These are phyloP conservation scores for Trametes cinnabarina DNA, from an alignment of 768 basidiomycete genomes.

Conservation along the genomic window DNA sequence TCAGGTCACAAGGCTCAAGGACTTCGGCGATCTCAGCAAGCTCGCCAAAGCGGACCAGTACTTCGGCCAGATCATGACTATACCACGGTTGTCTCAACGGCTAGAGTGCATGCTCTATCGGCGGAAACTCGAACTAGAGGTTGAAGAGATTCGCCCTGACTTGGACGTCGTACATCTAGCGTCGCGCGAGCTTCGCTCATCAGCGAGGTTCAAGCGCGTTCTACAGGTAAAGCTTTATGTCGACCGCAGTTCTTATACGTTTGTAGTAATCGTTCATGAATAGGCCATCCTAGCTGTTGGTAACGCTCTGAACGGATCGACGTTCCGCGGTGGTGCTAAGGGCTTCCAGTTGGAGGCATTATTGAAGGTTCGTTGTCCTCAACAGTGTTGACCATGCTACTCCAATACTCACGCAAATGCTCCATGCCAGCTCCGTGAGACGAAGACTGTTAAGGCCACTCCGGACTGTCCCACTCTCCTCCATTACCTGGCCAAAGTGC, in stretches of 20 bases:
- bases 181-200: conserved; percentile 63
- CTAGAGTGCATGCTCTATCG: conserved; percentile 84
- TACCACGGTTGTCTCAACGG: conserved; percentile 73
- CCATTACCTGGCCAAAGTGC: conserved; percentile 80
- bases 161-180: conserved; percentile 71
- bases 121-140: conserved; percentile 74
- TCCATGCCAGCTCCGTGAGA: conserved; percentile 73
- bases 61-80: conserved; percentile 71
- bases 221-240: conserved; percentile 50
- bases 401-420: background rate
- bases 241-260: background rate
- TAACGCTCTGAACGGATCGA: conserved; percentile 78
- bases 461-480: conserved; percentile 82
- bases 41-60: conserved; percentile 85
- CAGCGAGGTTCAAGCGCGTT: conserved; percentile 62
- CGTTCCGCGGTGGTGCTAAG: conserved; percentile 77
- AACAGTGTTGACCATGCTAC: background rate
- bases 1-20: conserved; percentile 62
- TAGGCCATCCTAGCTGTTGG: conserved; percentile 76
- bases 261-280: background rate
- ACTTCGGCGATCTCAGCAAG: conserved; percentile 68
- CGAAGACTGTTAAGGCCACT: conserved; percentile 66
- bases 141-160: conserved; percentile 83
- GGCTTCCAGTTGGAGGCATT: conserved; percentile 86
- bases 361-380: conserved; percentile 55